These are phyloP conservation scores for Emergomyces africanus DNA, from an alignment of 2,329 filamentous ascomycete genomes.

Conservation along the genomic window DNA sequence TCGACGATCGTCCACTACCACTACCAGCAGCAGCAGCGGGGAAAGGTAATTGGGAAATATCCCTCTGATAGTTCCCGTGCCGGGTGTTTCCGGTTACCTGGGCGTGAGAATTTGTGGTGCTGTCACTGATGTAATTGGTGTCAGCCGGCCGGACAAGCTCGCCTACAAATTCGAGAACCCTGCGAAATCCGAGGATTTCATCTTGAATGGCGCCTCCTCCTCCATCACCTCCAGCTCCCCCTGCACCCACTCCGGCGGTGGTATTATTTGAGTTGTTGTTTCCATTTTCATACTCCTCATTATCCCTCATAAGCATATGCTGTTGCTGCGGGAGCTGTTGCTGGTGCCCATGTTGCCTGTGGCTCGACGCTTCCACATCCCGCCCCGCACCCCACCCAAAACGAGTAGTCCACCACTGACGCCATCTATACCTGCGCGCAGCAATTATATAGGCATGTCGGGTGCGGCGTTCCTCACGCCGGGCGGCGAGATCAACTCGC, in stretches of 20 bases:
- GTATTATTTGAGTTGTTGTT: slow-evolving; percentile 14
- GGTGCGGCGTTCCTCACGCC: slow-evolving; percentile 41
- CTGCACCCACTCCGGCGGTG: not conserved
- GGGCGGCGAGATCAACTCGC: slow-evolving; percentile 40
- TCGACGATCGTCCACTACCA: not conserved
- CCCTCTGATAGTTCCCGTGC: slow-evolving; percentile 1
- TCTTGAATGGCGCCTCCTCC: slow-evolving; percentile 32
- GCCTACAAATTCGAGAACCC: slow-evolving; percentile 41
- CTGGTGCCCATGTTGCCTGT: slow-evolving; percentile 8
- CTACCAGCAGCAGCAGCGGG: not conserved
- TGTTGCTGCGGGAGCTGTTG: slow-evolving; percentile 22
- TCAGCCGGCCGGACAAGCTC: slow-evolving; percentile 33
- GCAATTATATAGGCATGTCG: slow-evolving; percentile 41
- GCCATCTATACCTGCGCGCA: slow-evolving; percentile 39
- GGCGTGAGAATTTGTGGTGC: not conserved
- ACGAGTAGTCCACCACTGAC: slow-evolving; percentile 36
- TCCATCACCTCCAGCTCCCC: not conserved
- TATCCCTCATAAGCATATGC: slow-evolving; percentile 27
- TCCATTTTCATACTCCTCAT: slow-evolving; percentile 37
- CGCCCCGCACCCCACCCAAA: not conserved
- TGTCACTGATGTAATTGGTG: slow-evolving; percentile 1
- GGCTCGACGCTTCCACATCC: slow-evolving; percentile 16
- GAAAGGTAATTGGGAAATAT: slow-evolving; percentile 8
- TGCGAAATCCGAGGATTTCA: slow-evolving; percentile 39
- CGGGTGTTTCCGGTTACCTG: not conserved